Conservation (phyloP, 345 rosid species). For the Gynandropsis gynandra region DNA sequence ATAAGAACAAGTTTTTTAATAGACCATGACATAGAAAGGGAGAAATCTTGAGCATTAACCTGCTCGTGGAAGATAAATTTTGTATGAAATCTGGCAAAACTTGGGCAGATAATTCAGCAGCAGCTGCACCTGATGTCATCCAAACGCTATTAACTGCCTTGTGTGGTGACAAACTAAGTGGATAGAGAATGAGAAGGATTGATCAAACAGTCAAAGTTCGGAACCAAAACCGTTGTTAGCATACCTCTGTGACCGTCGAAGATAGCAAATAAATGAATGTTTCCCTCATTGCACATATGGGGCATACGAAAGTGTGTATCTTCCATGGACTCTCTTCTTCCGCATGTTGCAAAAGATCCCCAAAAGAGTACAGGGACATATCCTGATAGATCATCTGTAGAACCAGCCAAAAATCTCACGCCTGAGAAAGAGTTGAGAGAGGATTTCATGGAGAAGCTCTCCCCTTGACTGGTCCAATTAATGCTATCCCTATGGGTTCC, state of each 20-base stretch:
- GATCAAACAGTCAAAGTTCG: constrained; percentile 1
- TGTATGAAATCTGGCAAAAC: constrained; percentile 66
- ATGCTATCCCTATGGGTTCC: constrained; percentile 36
- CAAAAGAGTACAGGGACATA: constrained; percentile 64
- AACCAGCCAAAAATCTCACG: constrained; percentile 38
- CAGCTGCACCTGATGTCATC: constrained; percentile 65
- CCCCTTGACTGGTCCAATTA: constrained; percentile 68
- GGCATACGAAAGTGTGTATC: constrained; percentile 84
- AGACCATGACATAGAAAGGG: constrained; percentile 9
- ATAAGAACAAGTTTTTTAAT: constrained; percentile 11
- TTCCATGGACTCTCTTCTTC: constrained; percentile 92
- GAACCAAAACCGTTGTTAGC: constrained; percentile 8
- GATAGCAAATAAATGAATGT: constrained; percentile 66
- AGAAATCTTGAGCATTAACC: constrained; percentile 34
- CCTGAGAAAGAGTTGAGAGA: constrained; percentile 32
- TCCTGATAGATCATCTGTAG: constrained; percentile 28
- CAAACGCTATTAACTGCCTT: neutral
- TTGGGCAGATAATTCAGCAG: constrained; percentile 82
- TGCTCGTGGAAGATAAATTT: constrained; percentile 36
- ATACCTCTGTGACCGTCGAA: constrained; percentile 98
- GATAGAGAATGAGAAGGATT: neutral
- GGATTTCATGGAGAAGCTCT: constrained; percentile 34
- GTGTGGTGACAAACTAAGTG: neutral
- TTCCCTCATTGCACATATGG: constrained; percentile 46
- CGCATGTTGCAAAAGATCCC: constrained; percentile 89